Evolutionary conservation across 345 rosid genomes (phyloP).

Genomic region (Noccaea caerulescens): DNA sequence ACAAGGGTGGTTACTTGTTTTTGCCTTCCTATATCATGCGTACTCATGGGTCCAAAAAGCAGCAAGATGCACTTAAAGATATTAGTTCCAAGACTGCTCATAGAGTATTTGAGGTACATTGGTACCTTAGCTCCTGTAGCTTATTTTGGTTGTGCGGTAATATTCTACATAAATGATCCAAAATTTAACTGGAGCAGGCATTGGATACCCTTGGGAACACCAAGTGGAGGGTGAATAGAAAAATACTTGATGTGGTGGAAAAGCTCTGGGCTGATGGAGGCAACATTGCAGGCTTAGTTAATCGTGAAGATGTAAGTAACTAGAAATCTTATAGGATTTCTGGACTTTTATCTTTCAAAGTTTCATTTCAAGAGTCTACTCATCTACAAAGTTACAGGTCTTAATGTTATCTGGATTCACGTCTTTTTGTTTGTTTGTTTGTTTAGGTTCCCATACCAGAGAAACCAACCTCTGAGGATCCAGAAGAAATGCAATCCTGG

Average conservation of each 20-base stretch:
- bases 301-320: conserved; percentile 82
- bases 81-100: conserved; percentile 56
- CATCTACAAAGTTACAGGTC: conserved; percentile 7
- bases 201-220: conserved; percentile 94
- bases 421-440: conserved; percentile 13
- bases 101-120: conserved; percentile 78
- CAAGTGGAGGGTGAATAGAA: conserved; percentile 90
- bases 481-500: conserved; percentile 68
- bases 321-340: conserved; percentile 5
- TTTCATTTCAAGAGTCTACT: not conserved
- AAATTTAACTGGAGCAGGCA: conserved; percentile 57
- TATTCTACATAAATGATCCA: not conserved
- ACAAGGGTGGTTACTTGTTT: conserved; percentile 90
- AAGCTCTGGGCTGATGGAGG: conserved; percentile 93
- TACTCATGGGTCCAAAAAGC: conserved; percentile 90
- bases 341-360: not conserved
- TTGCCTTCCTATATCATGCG: conserved; percentile 96
- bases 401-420: not conserved
- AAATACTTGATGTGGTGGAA: conserved; percentile 76
- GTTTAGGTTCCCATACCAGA: conserved; percentile 71
- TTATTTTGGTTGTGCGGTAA: conserved; percentile 13
- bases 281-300: conserved; percentile 80
- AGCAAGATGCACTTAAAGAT: conserved; percentile 66
- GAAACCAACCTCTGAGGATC: conserved; percentile 67
- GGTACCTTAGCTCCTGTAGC: not conserved